Percentiles rank a stretch among this genome's conserved stretches.
Evolutionary conservation across 73 alveolate genomes (phyloP).

Genomic region (Paramecium primaurelia): DNA sequence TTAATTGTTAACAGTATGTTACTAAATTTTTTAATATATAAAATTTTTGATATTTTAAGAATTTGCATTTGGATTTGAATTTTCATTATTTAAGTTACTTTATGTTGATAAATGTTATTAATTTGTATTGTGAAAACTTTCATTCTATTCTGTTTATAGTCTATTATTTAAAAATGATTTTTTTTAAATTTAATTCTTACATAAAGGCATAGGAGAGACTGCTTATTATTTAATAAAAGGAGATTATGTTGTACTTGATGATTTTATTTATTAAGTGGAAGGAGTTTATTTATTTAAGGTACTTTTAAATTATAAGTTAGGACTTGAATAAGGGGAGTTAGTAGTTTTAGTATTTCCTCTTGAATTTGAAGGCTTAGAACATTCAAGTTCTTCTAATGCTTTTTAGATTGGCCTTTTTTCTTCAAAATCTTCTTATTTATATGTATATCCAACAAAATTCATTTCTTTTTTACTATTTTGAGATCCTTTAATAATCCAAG

Average conservation of each 20-base stretch:
- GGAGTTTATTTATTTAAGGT: background rate
- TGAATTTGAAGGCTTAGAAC: background rate
- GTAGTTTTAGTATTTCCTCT: background rate
- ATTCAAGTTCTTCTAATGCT: constrained; percentile 49
- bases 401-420: constrained; percentile 57
- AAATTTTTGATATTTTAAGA: background rate
- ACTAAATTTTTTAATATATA: background rate
- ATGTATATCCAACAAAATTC: constrained; percentile 76
- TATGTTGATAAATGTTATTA: background rate
- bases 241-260: background rate
- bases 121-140: background rate
- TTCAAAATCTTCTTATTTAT: constrained; percentile 70
- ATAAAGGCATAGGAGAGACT: background rate
- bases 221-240: background rate
- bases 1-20: background rate
- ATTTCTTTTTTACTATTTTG: constrained; percentile 34
- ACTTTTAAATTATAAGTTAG: background rate
- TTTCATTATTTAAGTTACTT: background rate
- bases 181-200: background rate
- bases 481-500: constrained; percentile 61
- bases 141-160: background rate
- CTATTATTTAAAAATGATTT: background rate
- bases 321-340: background rate
- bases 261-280: background rate
- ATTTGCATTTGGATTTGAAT: background rate